Percentiles rank a stretch among this genome's conserved stretches.
These are phyloP conservation scores for Hymenoscyphus occultus DNA, from an alignment of 2,329 filamentous ascomycete genomes.

Conservation along the genomic window DNA sequence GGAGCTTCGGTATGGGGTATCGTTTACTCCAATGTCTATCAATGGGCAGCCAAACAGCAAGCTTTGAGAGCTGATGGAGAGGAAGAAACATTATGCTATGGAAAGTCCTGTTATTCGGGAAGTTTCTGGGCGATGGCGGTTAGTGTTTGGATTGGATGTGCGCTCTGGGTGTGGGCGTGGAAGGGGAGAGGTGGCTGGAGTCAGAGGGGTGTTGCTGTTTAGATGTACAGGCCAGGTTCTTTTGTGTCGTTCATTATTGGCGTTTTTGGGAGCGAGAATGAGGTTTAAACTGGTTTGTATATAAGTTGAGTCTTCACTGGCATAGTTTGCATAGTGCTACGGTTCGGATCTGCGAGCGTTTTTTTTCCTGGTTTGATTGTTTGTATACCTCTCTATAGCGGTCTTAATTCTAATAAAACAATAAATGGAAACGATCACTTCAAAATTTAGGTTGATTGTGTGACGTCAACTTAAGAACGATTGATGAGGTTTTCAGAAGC, in stretches of 20 bases:
- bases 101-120: conserved; percentile 72
- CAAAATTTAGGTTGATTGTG: no score
- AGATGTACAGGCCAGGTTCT: conserved; percentile 3
- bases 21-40: conserved; percentile 80
- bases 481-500: no score
- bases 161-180: conserved; percentile 72
- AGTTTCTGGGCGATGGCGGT: conserved; percentile 85
- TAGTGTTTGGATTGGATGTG: conserved; percentile 75
- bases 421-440: no score
- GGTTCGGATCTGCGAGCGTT: background rate
- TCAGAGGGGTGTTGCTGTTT: conserved; percentile 69
- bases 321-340: conserved; percentile 3
- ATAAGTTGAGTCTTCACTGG: background rate
- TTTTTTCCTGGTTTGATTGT: no score
- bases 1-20: conserved; percentile 89
- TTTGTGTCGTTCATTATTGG: conserved; percentile 6
- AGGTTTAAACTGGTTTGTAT: background rate
- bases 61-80: conserved; percentile 40
- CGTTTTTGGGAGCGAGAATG: background rate
- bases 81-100: conserved; percentile 70
- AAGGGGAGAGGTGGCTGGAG: conserved; percentile 74
- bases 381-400: no score
- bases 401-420: no score
- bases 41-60: conserved; percentile 55
- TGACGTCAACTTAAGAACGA: no score